Evolutionary conservation across 2,329 filamentous ascomycete genomes (phyloP).

Genomic region (Septoria linicola): DNA sequence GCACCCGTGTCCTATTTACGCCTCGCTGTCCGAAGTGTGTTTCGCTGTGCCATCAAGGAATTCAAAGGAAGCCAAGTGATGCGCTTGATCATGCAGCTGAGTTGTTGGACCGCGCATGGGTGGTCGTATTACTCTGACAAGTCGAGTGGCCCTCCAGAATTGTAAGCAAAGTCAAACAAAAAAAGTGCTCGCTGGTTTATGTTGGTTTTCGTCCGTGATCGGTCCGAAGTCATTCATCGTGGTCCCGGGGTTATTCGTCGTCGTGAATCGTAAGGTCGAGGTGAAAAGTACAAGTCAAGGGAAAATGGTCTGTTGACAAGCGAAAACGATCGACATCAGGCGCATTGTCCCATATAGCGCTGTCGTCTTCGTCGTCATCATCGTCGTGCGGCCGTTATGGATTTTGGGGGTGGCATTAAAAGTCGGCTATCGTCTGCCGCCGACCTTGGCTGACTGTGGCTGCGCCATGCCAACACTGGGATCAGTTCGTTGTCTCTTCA

Average conservation of each 20-base stretch:
- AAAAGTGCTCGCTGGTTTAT: constrained; percentile 26
- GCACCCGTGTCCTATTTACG: neutral
- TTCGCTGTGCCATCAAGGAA: neutral
- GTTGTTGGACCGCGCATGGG: neutral
- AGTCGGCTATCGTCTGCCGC: constrained; percentile 31
- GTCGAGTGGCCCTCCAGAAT: constrained; percentile 10
- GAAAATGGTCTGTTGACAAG: constrained; percentile 18
- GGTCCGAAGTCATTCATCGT: constrained; percentile 25
- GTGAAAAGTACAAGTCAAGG: constrained; percentile 14
- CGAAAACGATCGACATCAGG: constrained; percentile 20
- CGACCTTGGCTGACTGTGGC: constrained; percentile 36
- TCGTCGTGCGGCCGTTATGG: constrained; percentile 18
- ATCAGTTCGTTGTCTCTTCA: constrained; percentile 76
- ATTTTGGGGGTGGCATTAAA: constrained; percentile 15
- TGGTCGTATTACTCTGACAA: constrained; percentile 5
- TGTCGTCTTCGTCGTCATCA: constrained; percentile 17
- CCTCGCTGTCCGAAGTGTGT: neutral
- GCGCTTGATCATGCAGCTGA: neutral
- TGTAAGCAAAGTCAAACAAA: constrained; percentile 19
- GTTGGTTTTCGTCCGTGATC: constrained; percentile 25
- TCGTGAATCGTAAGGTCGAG: constrained; percentile 36
- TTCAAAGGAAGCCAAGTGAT: constrained; percentile 11
- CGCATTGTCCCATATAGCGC: constrained; percentile 19
- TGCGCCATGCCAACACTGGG: constrained; percentile 28
- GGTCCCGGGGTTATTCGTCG: constrained; percentile 32